Evolutionary conservation across 176 grass and related monocot genomes (phyloP), one percentile per base, ranked within the genome.

Genomic region (Phragmites australis): DNA sequence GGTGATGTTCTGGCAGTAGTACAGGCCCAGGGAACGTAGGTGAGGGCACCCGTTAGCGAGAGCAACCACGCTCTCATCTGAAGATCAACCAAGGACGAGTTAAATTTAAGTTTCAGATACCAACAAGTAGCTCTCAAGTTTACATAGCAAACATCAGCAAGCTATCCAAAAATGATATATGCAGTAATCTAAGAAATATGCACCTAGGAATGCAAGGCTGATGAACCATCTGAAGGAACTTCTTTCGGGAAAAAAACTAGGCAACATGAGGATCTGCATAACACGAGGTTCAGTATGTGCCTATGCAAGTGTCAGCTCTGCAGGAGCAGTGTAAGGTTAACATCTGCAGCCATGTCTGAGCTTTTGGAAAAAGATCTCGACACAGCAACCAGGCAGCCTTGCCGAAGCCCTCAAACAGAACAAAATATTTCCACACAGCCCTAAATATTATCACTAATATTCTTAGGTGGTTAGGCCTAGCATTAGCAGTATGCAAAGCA

Each of bases 1-100:
- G 10, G 93, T 97, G 73, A 97, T 93, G 83, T 93, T 97, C 83
- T 97, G 93, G 87, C 93, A 97, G 85, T 89, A 97, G 67, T 97
- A 97, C 21, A 97, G 72, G 1, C 93, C 93, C 25, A 97, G 77
- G 4, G 93, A 89, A 8, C 86, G 89, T 9, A 97, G 86, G 61
- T 78, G 90, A 21, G 86, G 80, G 68, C 93, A 97, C 0, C 83
- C 76, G 13, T 87, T 81, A 0, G 93, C 93, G 15, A 97, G 81
- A 4, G 93, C 93, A 1, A 97, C 58, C 34, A 97, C 93, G 14
- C 93, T 97, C 66, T 97, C 93, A 87, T 97, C 93, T 97, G 82
- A 0, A 45, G 23, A 68, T 39, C 2, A 26, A 65, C 15, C 8
- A 60, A 72, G 27, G 23, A 78, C 0, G 11, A 2, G 12, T 0